Percentiles rank a stretch among this genome's conserved stretches.
These are phyloP conservation scores for Aureobasidium sp. DNA, from an alignment of 2,329 filamentous ascomycete genomes.

Conservation along the genomic window DNA sequence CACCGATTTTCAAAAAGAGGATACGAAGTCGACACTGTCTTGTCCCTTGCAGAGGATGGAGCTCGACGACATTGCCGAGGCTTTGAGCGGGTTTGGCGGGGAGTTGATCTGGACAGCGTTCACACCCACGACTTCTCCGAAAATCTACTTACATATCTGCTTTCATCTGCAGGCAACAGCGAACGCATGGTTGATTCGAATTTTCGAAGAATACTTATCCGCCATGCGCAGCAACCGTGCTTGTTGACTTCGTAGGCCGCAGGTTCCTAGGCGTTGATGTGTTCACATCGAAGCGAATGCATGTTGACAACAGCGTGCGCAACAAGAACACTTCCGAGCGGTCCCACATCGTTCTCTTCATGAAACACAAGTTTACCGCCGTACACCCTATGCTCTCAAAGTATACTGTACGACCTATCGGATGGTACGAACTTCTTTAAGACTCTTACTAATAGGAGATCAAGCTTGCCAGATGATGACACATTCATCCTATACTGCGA, in stretches of 20 bases:
- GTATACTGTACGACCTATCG: not conserved
- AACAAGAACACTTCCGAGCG: not conserved
- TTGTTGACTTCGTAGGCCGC: too few species aligned
- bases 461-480: too few species aligned
- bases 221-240: not conserved
- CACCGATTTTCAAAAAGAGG: too few species aligned
- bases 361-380: not conserved
- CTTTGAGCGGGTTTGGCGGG: conserved; percentile 2
- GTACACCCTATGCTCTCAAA: not conserved
- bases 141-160: not conserved
- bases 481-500: too few species aligned
- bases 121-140: not conserved
- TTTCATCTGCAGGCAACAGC: not conserved
- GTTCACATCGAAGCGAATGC: not conserved
- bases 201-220: not conserved
- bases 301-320: not conserved
- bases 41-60: not conserved
- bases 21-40: not conserved
- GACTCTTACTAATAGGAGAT: too few species aligned
- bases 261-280: not conserved
- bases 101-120: not conserved
- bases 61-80: not conserved
- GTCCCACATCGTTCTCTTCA: not conserved
- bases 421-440: not conserved
- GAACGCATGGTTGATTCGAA: too few species aligned